Evolutionary conservation across 495 filamentous ascomycete species (phyloP).

Genomic region (Trichoderma reesei): DNA sequence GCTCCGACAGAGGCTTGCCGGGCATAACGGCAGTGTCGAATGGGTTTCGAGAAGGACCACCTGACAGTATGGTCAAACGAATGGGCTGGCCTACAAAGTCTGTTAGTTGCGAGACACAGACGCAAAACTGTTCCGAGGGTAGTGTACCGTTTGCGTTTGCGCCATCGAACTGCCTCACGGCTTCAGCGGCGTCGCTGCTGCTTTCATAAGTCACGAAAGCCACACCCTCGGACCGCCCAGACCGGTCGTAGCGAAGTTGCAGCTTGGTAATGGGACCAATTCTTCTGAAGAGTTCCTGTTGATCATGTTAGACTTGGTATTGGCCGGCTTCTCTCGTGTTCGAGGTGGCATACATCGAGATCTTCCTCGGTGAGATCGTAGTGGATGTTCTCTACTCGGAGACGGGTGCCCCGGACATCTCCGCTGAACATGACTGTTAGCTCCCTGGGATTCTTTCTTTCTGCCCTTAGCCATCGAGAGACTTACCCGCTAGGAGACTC

Average conservation of each 20-base stretch:
- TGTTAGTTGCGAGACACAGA: neutral
- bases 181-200: conserved; percentile 56
- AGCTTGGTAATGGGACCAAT: conserved; percentile 66
- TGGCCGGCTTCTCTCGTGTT: neutral
- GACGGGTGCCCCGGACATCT: conserved; percentile 51
- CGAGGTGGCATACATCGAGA: conserved; percentile 51
- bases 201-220: conserved; percentile 75
- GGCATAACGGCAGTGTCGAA: conserved; percentile 50
- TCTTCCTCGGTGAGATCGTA: conserved; percentile 87
- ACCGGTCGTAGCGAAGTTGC: conserved; percentile 75
- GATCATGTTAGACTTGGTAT: conserved; percentile 11
- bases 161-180: conserved; percentile 74
- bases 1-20: conserved; percentile 60
- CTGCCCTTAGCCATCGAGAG: neutral
- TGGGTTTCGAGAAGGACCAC: conserved; percentile 41
- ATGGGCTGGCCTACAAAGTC: conserved; percentile 62
- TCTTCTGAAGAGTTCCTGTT: conserved; percentile 66
- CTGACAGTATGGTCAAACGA: conserved; percentile 57
- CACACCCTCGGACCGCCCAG: conserved; percentile 78
- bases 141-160: conserved; percentile 73
- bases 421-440: neutral
- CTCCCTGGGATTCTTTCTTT: neutral
- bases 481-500: conserved; percentile 33
- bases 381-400: conserved; percentile 86
- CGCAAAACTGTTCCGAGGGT: neutral